These are phyloP conservation scores for Nitzschia palea DNA, from an alignment of 108 stramenopile species.

Conservation along the genomic window DNA sequence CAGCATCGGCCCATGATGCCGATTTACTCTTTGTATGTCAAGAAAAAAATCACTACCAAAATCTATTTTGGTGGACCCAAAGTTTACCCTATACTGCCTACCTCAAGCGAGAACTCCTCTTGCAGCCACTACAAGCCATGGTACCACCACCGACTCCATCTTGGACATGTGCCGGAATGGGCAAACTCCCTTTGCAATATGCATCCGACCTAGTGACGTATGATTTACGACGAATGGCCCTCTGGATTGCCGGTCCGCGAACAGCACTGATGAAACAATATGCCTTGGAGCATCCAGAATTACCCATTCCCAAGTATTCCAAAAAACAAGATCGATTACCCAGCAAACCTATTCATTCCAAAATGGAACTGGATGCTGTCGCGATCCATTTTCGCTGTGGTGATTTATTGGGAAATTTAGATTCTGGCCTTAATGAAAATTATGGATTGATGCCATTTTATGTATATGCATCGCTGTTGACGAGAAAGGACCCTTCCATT, in stretches of 20 bases:
- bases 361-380: conserved; percentile 26
- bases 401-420: conserved; percentile 14
- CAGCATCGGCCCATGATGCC: conserved; percentile 17
- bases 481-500: conserved; percentile 12
- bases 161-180: conserved; percentile 16
- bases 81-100: not conserved
- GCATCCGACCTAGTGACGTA: conserved; percentile 14
- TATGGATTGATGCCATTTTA: conserved; percentile 33
- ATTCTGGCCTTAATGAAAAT: conserved; percentile 12
- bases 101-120: not conserved
- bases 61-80: conserved; percentile 29
- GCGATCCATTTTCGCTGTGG: conserved; percentile 45
- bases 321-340: not conserved
- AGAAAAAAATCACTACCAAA: not conserved
- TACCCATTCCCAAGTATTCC: not conserved
- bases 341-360: not conserved
- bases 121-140: not conserved
- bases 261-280: not conserved
- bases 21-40: conserved; percentile 20
- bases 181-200: conserved; percentile 15
- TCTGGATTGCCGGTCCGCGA: not conserved
- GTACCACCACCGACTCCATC: not conserved
- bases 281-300: not conserved
- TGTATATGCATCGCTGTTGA: conserved; percentile 18
- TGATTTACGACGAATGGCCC: conserved; percentile 26